These are phyloP conservation scores for Wickerhamomyces queroliae DNA, from an alignment of 805 yeast species.

Conservation along the genomic window DNA sequence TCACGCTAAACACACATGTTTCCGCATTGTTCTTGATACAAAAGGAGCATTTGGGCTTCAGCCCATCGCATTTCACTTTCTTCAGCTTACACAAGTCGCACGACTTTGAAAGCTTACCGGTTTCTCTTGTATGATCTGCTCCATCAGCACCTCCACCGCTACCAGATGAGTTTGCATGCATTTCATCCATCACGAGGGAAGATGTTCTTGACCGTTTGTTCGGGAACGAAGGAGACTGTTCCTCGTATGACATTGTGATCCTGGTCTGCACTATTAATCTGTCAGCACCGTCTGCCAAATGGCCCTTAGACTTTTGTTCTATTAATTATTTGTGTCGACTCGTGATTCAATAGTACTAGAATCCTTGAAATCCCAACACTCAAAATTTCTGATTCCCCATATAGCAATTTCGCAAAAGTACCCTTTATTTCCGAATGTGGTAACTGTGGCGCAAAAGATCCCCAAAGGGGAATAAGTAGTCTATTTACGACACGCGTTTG, in stretches of 20 bases:
- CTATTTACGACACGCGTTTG: too few relatives aligned
- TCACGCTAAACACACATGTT: conserved; percentile 11
- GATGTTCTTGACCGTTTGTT: background rate
- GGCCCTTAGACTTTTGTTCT: too few relatives aligned
- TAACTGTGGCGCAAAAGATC: too few relatives aligned
- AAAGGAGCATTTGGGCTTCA: conserved; percentile 14
- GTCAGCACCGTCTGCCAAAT: too few relatives aligned
- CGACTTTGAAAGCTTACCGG: conserved; percentile 13
- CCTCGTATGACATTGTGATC: background rate
- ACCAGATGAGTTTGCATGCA: background rate
- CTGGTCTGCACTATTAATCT: too few relatives aligned
- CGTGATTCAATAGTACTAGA: too few relatives aligned
- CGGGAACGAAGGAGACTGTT: conserved; percentile 3
- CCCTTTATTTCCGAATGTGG: too few relatives aligned
- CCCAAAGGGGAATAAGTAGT: too few relatives aligned
- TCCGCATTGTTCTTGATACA: conserved; percentile 10
- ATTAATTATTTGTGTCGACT: too few relatives aligned
- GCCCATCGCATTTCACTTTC: conserved; percentile 20
- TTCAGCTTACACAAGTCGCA: conserved; percentile 17
- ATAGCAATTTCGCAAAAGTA: too few relatives aligned
- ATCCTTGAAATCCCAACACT: too few relatives aligned
- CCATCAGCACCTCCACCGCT: background rate
- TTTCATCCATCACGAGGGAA: background rate
- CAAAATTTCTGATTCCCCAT: too few relatives aligned
- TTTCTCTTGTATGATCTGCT: background rate